Evolutionary conservation across 768 basidiomycete species (phyloP).

Genomic region (Amanita jacksonii): DNA sequence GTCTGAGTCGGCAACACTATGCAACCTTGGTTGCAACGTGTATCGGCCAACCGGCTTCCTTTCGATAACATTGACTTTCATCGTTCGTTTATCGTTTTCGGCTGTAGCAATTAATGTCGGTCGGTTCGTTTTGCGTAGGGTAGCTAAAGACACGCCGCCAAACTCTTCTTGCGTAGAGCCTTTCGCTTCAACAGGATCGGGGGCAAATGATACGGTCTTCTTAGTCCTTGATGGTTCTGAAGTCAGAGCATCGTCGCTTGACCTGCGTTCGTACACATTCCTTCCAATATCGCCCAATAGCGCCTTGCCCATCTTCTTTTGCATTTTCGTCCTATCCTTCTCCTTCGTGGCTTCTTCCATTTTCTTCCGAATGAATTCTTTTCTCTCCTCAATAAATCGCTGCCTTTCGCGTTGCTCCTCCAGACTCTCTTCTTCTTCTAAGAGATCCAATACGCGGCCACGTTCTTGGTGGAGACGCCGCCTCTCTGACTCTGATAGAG

Average conservation of each 20-base stretch:
- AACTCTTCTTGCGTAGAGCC: slow-evolving; percentile 24
- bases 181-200: slow-evolving; percentile 18
- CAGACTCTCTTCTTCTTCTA: slow-evolving; percentile 61
- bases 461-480: slow-evolving; percentile 48
- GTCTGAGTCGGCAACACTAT: slow-evolving; percentile 31
- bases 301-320: slow-evolving; percentile 73
- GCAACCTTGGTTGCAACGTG: slow-evolving; percentile 11
- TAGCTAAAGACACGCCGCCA: slow-evolving; percentile 48
- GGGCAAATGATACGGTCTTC: slow-evolving; percentile 62
- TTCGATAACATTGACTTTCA: slow-evolving; percentile 67
- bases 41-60: slow-evolving; percentile 31
- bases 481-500: slow-evolving; percentile 35
- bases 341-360: slow-evolving; percentile 36
- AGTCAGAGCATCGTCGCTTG: slow-evolving; percentile 18
- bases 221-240: slow-evolving; percentile 27
- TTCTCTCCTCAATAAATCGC: slow-evolving; percentile 29
- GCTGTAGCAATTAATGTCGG: slow-evolving; percentile 27
- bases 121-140: slow-evolving; percentile 30
- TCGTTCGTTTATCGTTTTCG: slow-evolving; percentile 33
- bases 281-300: slow-evolving; percentile 37
- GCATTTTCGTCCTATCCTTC: slow-evolving; percentile 39
- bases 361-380: slow-evolving; percentile 40
- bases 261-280: slow-evolving; percentile 23
- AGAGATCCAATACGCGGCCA: slow-evolving; percentile 51
- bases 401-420: slow-evolving; percentile 33